A percentile compares a stretch with the other conserved stretches of the same genome.
Conservation (phyloP, 106 monocot genomes). For the Amphibolis antarctica region DNA sequence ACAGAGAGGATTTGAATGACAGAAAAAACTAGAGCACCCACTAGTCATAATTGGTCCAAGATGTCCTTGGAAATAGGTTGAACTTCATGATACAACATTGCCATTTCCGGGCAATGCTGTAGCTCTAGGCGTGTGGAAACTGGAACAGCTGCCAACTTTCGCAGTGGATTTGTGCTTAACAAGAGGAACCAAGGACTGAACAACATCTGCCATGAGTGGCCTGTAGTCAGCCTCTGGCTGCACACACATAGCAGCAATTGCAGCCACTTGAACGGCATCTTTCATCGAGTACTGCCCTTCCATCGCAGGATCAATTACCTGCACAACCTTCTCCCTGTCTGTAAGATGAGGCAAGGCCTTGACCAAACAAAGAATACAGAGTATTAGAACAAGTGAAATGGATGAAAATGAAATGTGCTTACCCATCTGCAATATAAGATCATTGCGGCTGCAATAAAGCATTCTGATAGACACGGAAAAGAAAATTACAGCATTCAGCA, state of each 20-base stretch:
- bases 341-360: slow-evolving; percentile 78
- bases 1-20: background rate
- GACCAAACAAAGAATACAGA: background rate
- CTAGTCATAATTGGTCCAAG: background rate
- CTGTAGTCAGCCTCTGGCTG: slow-evolving; percentile 96
- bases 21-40: no score
- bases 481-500: no score
- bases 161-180: slow-evolving; percentile 47
- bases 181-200: slow-evolving; percentile 86
- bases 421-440: no score
- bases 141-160: slow-evolving; percentile 43
- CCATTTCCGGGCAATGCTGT: slow-evolving; percentile 10
- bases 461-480: no score
- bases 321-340: slow-evolving; percentile 78
- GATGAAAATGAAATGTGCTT: no score
- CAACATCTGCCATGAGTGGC: slow-evolving; percentile 97
- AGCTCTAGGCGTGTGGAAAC: slow-evolving; percentile 18
- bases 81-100: slow-evolving; percentile 10
- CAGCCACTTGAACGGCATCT: slow-evolving; percentile 95
- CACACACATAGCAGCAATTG: slow-evolving; percentile 96
- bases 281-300: slow-evolving; percentile 80
- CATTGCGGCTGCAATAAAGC: no score
- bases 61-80: background rate
- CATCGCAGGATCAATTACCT: slow-evolving; percentile 82
- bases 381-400: background rate